A percentile compares a stretch with the other conserved stretches of the same genome.
Evolutionary conservation across 352 stramenopile genomes (phyloP).

Genomic region (Globisporangium yorkense): DNA sequence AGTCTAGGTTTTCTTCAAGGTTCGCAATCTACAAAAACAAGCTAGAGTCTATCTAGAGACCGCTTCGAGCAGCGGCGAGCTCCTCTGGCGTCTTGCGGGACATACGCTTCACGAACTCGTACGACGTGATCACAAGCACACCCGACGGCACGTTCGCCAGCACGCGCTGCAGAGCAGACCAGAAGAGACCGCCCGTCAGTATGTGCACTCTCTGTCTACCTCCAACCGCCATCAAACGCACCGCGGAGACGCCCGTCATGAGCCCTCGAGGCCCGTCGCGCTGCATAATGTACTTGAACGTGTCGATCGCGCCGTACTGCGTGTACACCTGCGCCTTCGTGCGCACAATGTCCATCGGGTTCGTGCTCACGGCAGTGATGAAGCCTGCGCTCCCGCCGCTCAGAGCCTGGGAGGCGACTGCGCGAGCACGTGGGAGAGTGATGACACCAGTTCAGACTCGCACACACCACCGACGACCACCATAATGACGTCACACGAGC

Average conservation of each 20-base stretch:
- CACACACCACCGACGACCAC: background rate
- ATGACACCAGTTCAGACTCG: background rate
- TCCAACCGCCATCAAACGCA: conserved; percentile 21
- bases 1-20: too few relatives aligned
- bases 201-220: background rate
- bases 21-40: too few relatives aligned
- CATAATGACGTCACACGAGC: background rate
- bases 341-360: conserved; percentile 87
- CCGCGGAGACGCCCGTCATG: conserved; percentile 76
- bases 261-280: conserved; percentile 65
- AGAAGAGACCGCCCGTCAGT: background rate
- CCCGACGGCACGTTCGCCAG: conserved; percentile 79
- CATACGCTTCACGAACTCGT: conserved; percentile 88
- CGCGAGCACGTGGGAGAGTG: background rate
- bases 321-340: conserved; percentile 84
- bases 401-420: conserved; percentile 70
- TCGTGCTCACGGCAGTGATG: conserved; percentile 76
- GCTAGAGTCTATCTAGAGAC: background rate
- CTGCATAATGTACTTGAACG: conserved; percentile 78
- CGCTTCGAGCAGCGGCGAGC: conserved; percentile 1
- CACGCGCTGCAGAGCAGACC: conserved; percentile 37
- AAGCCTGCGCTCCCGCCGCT: conserved; percentile 72
- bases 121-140: conserved; percentile 82
- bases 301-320: conserved; percentile 78
- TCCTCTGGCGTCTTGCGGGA: conserved; percentile 52